Conservation (phyloP, 371 early-diverging fungal species). For the Synchytrium microbalum region DNA sequence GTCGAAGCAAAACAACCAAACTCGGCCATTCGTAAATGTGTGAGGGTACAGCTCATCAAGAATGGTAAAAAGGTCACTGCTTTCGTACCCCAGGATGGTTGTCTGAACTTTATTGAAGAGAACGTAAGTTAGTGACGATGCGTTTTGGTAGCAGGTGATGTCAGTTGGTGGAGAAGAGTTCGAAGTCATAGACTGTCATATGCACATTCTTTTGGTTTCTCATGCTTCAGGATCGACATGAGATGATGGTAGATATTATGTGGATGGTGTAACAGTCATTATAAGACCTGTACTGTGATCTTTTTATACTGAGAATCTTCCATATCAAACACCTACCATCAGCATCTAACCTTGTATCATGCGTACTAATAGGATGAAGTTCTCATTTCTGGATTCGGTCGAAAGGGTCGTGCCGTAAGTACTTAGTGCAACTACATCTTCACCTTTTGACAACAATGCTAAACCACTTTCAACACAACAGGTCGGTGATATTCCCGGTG, state of each 20-base stretch:
- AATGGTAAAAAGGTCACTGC: conserved; percentile 99
- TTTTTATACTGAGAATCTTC: no score
- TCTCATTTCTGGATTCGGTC: conserved; percentile 94
- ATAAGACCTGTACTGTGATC: no score
- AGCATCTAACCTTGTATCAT: no score
- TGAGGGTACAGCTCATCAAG: conserved; percentile 99
- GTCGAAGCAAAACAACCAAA: conserved; percentile 99
- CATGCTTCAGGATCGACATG: conserved; percentile 9
- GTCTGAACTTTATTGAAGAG: conserved; percentile 95
- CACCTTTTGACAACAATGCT: background rate
- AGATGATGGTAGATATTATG: background rate
- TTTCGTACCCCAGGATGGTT: conserved; percentile 99
- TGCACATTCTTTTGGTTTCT: background rate
- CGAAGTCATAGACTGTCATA: background rate
- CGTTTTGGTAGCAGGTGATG: conserved; percentile 31
- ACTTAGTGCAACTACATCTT: background rate
- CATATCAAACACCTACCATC: no score
- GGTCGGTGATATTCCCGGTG: conserved; percentile 99
- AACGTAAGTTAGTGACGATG: conserved; percentile 57
- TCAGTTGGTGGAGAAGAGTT: background rate
- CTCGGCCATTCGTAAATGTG: conserved; percentile 99
- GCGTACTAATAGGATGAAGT: conserved; percentile 65
- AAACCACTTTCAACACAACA: conserved; percentile 16
- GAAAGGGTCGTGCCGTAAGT: conserved; percentile 69
- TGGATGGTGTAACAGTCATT: no score